Conservation (phyloP, 1,284 basidiomycete species). For the Pholiota adiposa region DNA sequence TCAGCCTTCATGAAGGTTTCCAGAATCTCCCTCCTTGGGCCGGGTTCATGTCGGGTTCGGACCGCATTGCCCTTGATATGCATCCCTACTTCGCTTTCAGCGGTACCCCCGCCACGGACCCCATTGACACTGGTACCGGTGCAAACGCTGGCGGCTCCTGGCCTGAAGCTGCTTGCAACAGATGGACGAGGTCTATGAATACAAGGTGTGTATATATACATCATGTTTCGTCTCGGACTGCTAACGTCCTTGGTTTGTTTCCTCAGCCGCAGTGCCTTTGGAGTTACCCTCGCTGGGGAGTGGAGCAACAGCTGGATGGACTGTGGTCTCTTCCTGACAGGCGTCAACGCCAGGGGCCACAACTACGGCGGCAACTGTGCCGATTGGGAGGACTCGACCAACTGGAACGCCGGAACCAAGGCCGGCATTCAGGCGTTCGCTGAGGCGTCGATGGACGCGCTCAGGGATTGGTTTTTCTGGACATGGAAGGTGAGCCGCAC, state of each 20-base stretch:
- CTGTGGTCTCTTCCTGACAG: constrained; percentile 74
- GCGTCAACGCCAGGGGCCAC: constrained; percentile 44
- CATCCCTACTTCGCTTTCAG: constrained; percentile 80
- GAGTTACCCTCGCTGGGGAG: constrained; percentile 75
- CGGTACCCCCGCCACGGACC: constrained; percentile 44
- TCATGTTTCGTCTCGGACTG: too few species aligned
- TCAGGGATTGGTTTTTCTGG: constrained; percentile 69
- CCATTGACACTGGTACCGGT: constrained; percentile 44
- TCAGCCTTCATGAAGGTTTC: constrained; percentile 86
- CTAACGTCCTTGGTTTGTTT: background rate
- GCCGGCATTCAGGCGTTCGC: constrained; percentile 61
- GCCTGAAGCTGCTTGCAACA: constrained; percentile 56
- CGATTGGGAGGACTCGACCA: constrained; percentile 61
- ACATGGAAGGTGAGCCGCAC: constrained; percentile 59
- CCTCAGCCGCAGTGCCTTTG: constrained; percentile 50
- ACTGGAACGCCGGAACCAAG: constrained; percentile 63
- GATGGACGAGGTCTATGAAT: constrained; percentile 57
- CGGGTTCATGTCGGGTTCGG: constrained; percentile 75
- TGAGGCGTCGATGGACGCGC: constrained; percentile 58
- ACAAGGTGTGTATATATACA: constrained; percentile 38
- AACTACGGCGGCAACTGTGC: constrained; percentile 58
- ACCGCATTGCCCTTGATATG: constrained; percentile 79
- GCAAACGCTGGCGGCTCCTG: constrained; percentile 51
- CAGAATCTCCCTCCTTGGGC: constrained; percentile 62
- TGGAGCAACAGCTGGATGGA: constrained; percentile 64